These are phyloP conservation scores for Albugo laibachii DNA, from an alignment of 352 stramenopile species.

Conservation along the genomic window DNA sequence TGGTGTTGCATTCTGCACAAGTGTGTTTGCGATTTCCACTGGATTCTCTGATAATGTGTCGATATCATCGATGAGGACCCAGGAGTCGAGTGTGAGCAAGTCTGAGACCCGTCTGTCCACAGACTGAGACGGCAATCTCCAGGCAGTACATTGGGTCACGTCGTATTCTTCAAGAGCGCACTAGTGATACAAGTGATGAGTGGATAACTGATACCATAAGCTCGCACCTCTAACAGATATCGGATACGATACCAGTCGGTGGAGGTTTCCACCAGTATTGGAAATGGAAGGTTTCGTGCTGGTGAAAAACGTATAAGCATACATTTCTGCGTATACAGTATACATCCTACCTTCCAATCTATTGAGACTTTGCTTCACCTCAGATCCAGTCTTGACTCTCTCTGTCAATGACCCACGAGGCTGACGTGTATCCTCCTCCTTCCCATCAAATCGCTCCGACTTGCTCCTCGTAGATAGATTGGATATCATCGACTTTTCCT, in stretches of 20 bases:
- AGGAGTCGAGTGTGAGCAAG: conserved; percentile 50
- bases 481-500: no score
- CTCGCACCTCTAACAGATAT: conserved; percentile 24
- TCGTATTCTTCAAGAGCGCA: conserved; percentile 10
- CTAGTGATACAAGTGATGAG: conserved; percentile 30
- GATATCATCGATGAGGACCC: conserved; percentile 48
- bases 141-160: no score
- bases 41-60: conserved; percentile 30
- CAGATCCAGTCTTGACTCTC: no score
- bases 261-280: neutral
- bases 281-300: conserved; percentile 4
- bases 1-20: conserved; percentile 21
- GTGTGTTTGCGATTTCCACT: conserved; percentile 25
- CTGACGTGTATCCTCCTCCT: no score
- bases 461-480: no score
- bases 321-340: neutral
- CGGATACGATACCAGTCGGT: conserved; percentile 42
- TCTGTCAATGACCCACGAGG: no score
- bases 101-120: conserved; percentile 28
- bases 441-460: no score
- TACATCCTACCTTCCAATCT: neutral
- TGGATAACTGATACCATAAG: neutral
- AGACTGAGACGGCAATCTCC: conserved; percentile 7
- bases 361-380: no score
- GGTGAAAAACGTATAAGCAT: conserved; percentile 2